Percentiles rank a stretch among this genome's conserved stretches.
phyloP scores from a whole-genome alignment of 345 rosid species.

The Schrenkiella parvula region DNA sequence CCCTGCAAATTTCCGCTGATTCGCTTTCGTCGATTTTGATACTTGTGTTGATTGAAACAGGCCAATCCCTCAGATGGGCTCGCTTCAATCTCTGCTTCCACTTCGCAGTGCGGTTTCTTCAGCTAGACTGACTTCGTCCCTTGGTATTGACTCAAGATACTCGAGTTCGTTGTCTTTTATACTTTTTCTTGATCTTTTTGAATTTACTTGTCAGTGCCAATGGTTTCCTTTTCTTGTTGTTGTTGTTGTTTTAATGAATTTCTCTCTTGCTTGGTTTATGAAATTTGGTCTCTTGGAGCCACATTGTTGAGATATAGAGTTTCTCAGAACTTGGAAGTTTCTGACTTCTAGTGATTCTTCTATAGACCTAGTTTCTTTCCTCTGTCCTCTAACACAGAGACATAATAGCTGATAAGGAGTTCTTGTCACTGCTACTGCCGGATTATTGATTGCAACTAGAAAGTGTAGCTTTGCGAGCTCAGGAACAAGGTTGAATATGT shows the following conservation, averaged over 20 bases:
- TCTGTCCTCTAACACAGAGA: not conserved
- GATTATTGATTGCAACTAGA: not conserved
- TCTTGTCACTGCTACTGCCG: not conserved
- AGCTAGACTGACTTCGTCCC: slow-evolving; percentile 75
- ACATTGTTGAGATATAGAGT: not conserved
- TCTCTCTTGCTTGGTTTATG: not conserved
- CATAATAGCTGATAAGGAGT: not conserved
- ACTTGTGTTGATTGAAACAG: slow-evolving; percentile 30
- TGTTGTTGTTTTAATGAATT: not conserved
- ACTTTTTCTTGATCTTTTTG: not conserved
- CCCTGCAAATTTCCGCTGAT: too few species aligned
- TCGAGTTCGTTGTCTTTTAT: slow-evolving; percentile 71
- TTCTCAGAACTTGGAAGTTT: not conserved
- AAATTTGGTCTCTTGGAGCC: not conserved
- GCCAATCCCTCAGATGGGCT: slow-evolving; percentile 52
- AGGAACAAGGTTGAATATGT: not conserved
- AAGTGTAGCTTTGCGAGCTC: not conserved
- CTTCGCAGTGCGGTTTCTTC: slow-evolving; percentile 68
- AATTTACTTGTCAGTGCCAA: not conserved
- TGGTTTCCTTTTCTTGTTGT: not conserved
- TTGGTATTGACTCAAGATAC: slow-evolving; percentile 57
- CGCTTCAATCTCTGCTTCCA: slow-evolving; percentile 69
- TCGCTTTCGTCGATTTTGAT: too few species aligned
- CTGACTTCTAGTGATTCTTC: not conserved
- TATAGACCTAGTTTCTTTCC: not conserved